phyloP scores from a whole-genome alignment of 148 eudicot species.

The Silene latifolia region DNA sequence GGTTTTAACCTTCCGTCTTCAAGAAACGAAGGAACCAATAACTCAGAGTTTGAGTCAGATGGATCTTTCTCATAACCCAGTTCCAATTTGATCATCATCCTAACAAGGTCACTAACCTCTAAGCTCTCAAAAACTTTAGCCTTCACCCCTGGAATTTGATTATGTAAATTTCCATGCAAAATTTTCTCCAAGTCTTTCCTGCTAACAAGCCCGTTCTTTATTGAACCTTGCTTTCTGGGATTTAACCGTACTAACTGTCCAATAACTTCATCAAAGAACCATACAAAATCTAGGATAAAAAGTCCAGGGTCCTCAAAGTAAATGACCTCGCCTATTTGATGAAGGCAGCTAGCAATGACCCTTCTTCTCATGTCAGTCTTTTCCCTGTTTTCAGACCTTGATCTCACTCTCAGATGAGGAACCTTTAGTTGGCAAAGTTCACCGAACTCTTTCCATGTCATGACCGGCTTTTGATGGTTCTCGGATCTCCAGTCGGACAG shows the following conservation, averaged over 20 bases:
- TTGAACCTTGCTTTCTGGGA: conserved; percentile 39
- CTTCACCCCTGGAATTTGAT: conserved; percentile 67
- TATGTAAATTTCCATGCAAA: conserved; percentile 60
- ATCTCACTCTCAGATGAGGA: conserved; percentile 59
- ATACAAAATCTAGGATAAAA: conserved; percentile 69
- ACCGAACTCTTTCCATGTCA: conserved; percentile 77
- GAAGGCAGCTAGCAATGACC: conserved; percentile 68
- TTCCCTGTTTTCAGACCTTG: conserved; percentile 55
- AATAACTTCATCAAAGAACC: conserved; percentile 80
- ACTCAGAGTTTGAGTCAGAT: conserved; percentile 50
- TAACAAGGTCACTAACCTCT: conserved; percentile 56
- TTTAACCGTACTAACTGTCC: conserved; percentile 54
- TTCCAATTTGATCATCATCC: conserved; percentile 80
- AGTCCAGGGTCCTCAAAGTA: conserved; percentile 76
- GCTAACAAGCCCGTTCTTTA: conserved; percentile 56
- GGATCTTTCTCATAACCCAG: conserved; percentile 72
- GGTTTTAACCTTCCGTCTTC: conserved; percentile 70
- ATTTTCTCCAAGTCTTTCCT: conserved; percentile 70
- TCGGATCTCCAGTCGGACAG: conserved; percentile 75
- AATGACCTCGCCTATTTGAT: conserved; percentile 78
- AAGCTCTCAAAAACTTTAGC: conserved; percentile 59
- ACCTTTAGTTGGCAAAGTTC: conserved; percentile 76
- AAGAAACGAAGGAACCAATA: conserved; percentile 65
- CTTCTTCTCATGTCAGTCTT: conserved; percentile 76
- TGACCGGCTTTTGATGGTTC: conserved; percentile 61